Percentiles rank a stretch among this genome's conserved stretches.
Evolutionary conservation across 2,329 filamentous ascomycete genomes (phyloP).

Genomic region (Arthrobotrys megalospora): DNA sequence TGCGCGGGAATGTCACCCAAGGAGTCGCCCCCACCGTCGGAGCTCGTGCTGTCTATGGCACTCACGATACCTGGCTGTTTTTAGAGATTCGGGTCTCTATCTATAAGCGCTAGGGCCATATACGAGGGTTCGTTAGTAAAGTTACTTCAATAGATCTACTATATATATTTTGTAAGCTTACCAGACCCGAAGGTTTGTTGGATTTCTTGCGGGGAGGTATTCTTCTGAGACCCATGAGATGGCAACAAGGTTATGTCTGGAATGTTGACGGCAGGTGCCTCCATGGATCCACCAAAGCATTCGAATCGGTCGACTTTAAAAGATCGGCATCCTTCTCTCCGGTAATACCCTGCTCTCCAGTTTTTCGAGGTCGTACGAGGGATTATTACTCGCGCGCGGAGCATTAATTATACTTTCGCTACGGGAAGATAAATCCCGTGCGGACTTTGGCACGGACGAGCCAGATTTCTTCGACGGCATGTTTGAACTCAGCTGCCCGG

Average conservation of each 20-base stretch:
- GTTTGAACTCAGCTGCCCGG: no score
- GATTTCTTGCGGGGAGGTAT: no score
- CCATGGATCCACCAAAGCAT: no score
- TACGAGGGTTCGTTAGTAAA: not conserved
- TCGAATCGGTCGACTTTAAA: not conserved
- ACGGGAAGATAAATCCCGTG: not conserved
- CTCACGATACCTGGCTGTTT: not conserved
- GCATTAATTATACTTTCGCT: not conserved
- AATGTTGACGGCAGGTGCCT: no score
- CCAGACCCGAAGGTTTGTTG: not conserved
- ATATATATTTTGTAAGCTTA: not conserved
- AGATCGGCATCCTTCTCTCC: not conserved
- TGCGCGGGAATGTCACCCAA: not conserved
- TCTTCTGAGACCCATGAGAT: no score
- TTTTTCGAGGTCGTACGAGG: not conserved
- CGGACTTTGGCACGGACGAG: not conserved
- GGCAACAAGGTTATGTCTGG: no score
- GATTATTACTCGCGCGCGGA: not conserved
- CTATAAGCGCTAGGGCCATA: not conserved
- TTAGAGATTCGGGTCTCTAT: not conserved
- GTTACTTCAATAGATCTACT: not conserved
- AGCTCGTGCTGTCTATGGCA: no score
- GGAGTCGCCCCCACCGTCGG: no score
- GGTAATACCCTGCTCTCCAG: not conserved
- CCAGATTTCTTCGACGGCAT: not conserved